phyloP scores from a whole-genome alignment of 305 asterid species.

The Caryopteris hybrid region DNA sequence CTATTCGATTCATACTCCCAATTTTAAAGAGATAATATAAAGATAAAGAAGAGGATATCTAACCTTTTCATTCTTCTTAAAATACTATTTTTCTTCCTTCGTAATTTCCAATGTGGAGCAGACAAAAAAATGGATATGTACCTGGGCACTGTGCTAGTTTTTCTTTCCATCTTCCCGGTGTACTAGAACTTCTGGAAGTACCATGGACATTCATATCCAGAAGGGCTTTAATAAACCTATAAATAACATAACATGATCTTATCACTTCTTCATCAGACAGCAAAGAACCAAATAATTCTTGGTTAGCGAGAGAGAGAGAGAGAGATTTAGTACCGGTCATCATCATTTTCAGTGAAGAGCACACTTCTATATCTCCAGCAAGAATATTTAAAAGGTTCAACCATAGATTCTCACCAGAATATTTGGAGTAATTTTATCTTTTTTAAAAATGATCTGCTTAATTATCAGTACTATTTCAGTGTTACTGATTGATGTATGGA shows the following conservation, averaged over 20 bases:
- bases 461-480: background rate
- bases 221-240: background rate
- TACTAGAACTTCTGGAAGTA: background rate
- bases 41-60: conserved; percentile 18
- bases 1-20: conserved; percentile 1
- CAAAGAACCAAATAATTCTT: background rate
- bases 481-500: background rate
- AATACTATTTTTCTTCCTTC: background rate
- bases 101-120: background rate
- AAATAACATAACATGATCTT: background rate
- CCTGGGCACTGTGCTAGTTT: background rate
- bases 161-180: too few relatives aligned
- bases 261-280: background rate
- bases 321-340: background rate
- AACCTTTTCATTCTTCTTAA: background rate
- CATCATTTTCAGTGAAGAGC: background rate
- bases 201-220: background rate
- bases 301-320: background rate
- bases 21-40: background rate
- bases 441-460: background rate
- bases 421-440: background rate
- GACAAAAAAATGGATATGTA: conserved; percentile 8
- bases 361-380: background rate
- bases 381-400: background rate
- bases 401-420: background rate